Conservation (phyloP, 257 asterid species). For the Primulina tabacum region DNA sequence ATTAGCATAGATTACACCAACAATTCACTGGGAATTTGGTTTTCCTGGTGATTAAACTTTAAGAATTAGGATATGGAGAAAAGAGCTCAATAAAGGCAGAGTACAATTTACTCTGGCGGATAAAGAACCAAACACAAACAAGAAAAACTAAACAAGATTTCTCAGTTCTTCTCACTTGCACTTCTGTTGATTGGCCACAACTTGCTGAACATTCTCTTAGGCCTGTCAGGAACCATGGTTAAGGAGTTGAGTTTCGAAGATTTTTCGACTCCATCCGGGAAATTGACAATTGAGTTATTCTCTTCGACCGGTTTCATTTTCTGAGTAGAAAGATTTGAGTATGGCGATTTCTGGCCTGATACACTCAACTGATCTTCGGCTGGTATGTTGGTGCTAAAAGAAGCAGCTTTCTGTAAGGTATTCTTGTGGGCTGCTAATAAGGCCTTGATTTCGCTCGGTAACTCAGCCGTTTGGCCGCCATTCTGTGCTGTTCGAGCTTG, state of each 20-base stretch:
- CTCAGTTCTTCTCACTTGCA: conserved; percentile 51
- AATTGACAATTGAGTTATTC: conserved; percentile 42
- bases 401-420: conserved; percentile 28
- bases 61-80: conserved; percentile 21
- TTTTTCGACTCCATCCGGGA: conserved; percentile 18
- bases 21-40: conserved; percentile 38
- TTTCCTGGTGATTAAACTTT: conserved; percentile 40
- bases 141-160: conserved; percentile 1
- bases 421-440: conserved; percentile 46
- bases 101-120: background rate
- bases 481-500: conserved; percentile 75
- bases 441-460: conserved; percentile 73
- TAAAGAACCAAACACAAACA: conserved; percentile 15
- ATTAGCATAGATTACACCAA: conserved; percentile 49
- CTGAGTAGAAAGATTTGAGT: conserved; percentile 54
- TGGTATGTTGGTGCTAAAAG: conserved; percentile 31
- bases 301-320: conserved; percentile 77
- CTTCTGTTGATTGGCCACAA: conserved; percentile 66
- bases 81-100: background rate
- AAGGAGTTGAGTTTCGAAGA: conserved; percentile 38
- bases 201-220: conserved; percentile 68
- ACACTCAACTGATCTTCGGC: conserved; percentile 71
- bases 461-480: conserved; percentile 56
- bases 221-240: conserved; percentile 49
- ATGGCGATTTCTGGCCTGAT: conserved; percentile 59